Evolutionary conservation across 1,284 basidiomycete species (phyloP).

Genomic region (Puccinia novopanici): DNA sequence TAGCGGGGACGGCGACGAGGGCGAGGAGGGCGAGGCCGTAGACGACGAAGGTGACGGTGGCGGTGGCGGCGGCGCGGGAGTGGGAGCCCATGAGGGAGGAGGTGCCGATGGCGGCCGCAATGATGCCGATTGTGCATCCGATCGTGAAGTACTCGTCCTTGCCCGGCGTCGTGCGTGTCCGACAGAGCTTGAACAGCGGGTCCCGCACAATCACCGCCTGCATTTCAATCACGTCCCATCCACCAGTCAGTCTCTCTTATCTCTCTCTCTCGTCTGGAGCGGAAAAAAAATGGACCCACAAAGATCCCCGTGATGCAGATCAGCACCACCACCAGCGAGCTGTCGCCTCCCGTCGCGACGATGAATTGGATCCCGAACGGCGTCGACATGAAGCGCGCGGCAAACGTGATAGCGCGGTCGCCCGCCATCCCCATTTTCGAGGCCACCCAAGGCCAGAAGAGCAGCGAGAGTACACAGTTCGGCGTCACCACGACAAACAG

Average conservation of each 20-base stretch:
- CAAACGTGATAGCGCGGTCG: constrained; percentile 43
- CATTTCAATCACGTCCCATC: not conserved
- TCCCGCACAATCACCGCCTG: constrained; percentile 48
- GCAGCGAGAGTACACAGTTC: constrained; percentile 28
- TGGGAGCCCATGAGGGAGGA: constrained; percentile 36
- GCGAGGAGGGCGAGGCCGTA: constrained; percentile 43
- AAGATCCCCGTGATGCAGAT: constrained; percentile 50
- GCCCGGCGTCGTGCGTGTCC: constrained; percentile 34
- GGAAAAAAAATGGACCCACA: constrained; percentile 8
- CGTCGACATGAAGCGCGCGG: constrained; percentile 47
- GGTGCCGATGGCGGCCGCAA: constrained; percentile 50
- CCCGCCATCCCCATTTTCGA: constrained; percentile 36
- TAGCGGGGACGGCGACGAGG: constrained; percentile 46
- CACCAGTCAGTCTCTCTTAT: too few relatives aligned
- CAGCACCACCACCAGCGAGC: constrained; percentile 39
- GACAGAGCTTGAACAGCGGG: constrained; percentile 44
- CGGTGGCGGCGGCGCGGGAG: constrained; percentile 41
- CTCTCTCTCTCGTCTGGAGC: not conserved
- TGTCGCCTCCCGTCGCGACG: constrained; percentile 40
- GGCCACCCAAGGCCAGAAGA: constrained; percentile 48
- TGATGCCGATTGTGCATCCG: constrained; percentile 40
- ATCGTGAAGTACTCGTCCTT: constrained; percentile 51
- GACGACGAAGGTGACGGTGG: constrained; percentile 48
- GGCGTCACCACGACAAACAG: constrained; percentile 20
- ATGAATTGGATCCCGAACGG: constrained; percentile 49